Evolutionary conservation across 257 asterid species (phyloP).

Genomic region (Capsicum pubescens): DNA sequence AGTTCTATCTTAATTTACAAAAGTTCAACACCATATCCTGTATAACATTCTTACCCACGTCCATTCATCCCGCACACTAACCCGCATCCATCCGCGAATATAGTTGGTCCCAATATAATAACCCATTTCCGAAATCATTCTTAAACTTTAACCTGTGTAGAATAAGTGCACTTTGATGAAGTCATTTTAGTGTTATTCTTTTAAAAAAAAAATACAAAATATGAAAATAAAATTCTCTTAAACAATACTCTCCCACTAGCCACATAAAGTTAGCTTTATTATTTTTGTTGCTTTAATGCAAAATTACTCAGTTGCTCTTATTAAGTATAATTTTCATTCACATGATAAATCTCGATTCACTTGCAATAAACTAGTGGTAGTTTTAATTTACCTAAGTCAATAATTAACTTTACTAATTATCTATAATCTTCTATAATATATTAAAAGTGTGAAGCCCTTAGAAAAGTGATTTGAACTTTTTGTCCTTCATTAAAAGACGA

Average conservation of each 20-base stretch:
- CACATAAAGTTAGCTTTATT: not conserved
- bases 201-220: too few relatives aligned
- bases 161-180: not conserved
- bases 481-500: too few relatives aligned
- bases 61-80: not conserved
- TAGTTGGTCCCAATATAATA: not conserved
- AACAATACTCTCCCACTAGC: not conserved
- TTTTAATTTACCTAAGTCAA: too few relatives aligned
- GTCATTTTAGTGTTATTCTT: too few relatives aligned
- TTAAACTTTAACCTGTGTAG: too few relatives aligned
- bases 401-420: not conserved
- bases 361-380: too few relatives aligned
- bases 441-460: too few relatives aligned
- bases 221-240: too few relatives aligned
- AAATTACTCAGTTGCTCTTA: not conserved
- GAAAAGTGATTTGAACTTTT: too few relatives aligned
- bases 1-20: not conserved
- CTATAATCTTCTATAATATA: too few relatives aligned
- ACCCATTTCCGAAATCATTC: not conserved
- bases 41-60: too few relatives aligned
- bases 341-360: too few relatives aligned
- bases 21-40: not conserved
- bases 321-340: not conserved
- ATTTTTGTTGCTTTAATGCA: not conserved
- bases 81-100: not conserved